Conservation (phyloP, 78 protist species). For the Blattamonas nauphoetae region DNA sequence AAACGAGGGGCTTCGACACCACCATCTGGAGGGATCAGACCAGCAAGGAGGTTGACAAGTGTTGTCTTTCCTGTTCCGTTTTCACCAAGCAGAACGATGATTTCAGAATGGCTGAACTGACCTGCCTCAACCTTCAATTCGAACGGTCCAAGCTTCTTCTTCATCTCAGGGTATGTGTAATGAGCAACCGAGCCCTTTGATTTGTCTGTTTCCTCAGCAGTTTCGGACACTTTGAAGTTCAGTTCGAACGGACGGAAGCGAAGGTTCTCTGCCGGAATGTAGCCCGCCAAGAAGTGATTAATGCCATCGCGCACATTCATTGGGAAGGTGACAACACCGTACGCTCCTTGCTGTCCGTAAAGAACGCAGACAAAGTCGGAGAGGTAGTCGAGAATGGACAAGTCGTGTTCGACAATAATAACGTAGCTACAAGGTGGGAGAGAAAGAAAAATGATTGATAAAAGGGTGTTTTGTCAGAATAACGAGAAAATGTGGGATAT, state of each 20-base stretch:
- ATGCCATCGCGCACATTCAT: constrained; percentile 97
- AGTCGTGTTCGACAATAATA: constrained; percentile 98
- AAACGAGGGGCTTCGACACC: constrained; percentile 66
- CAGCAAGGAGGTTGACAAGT: constrained; percentile 80
- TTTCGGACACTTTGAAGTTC: constrained; percentile 57
- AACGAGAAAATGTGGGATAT: not conserved
- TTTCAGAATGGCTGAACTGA: constrained; percentile 87
- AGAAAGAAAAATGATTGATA: not conserved
- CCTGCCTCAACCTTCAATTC: constrained; percentile 78
- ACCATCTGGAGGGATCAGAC: constrained; percentile 66
- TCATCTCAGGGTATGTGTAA: constrained; percentile 88
- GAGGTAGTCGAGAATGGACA: constrained; percentile 93
- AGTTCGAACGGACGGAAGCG: constrained; percentile 91
- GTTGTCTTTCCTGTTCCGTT: constrained; percentile 99
- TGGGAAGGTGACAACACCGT: constrained; percentile 99
- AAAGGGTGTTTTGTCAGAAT: not conserved
- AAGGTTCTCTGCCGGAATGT: constrained; percentile 97
- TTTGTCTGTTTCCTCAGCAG: constrained; percentile 41
- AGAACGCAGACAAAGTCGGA: constrained; percentile 95
- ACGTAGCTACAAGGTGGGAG: constrained; percentile 41
- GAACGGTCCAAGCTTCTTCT: constrained; percentile 76
- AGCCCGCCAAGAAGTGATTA: constrained; percentile 96
- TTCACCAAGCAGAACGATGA: constrained; percentile 95
- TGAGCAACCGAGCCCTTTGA: not conserved
- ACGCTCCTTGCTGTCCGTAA: constrained; percentile 97